Evolutionary conservation across 2,329 filamentous ascomycete species (phyloP).

Genomic region (Fusarium cyanostomum): DNA sequence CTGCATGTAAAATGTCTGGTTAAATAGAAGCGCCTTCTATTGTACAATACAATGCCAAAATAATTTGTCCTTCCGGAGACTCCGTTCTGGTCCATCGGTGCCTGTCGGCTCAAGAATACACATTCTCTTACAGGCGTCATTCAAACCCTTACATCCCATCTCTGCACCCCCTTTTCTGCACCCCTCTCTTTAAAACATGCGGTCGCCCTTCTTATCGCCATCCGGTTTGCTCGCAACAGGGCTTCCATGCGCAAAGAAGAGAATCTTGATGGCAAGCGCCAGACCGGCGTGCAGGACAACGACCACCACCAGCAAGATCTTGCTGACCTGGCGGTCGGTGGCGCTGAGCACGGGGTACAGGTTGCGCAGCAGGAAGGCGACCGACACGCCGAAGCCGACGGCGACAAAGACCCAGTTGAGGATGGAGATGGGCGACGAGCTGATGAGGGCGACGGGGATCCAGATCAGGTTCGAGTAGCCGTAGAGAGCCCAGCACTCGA

Average conservation of each 20-base stretch:
- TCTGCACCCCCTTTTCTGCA: not conserved
- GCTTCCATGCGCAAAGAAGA: slow-evolving; percentile 91
- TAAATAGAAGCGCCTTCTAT: slow-evolving; percentile 36
- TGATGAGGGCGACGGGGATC: slow-evolving; percentile 92
- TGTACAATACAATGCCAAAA: slow-evolving; percentile 32
- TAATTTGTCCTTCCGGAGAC: slow-evolving; percentile 17
- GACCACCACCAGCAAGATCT: slow-evolving; percentile 85
- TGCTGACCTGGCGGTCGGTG: slow-evolving; percentile 91
- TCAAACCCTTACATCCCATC: slow-evolving; percentile 17
- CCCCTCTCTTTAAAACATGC: slow-evolving; percentile 27
- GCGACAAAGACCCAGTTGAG: slow-evolving; percentile 96
- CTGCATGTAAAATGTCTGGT: slow-evolving; percentile 1
- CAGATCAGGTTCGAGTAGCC: slow-evolving; percentile 97
- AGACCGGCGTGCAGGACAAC: slow-evolving; percentile 88
- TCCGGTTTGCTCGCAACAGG: slow-evolving; percentile 53
- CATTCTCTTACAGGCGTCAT: slow-evolving; percentile 30
- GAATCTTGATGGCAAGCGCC: slow-evolving; percentile 91
- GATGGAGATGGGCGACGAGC: slow-evolving; percentile 84
- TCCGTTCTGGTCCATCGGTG: slow-evolving; percentile 21
- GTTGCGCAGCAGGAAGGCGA: slow-evolving; percentile 85
- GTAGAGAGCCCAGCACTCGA: slow-evolving; percentile 96
- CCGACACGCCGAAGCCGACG: slow-evolving; percentile 84
- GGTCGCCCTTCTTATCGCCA: slow-evolving; percentile 33
- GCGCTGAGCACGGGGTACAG: slow-evolving; percentile 91
- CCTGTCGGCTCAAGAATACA: slow-evolving; percentile 10